A percentile compares a stretch with the other conserved stretches of the same genome.
These are phyloP conservation scores for Ogataea hybrid DNA, from an alignment of 1,139 yeast species.

Conservation along the genomic window DNA sequence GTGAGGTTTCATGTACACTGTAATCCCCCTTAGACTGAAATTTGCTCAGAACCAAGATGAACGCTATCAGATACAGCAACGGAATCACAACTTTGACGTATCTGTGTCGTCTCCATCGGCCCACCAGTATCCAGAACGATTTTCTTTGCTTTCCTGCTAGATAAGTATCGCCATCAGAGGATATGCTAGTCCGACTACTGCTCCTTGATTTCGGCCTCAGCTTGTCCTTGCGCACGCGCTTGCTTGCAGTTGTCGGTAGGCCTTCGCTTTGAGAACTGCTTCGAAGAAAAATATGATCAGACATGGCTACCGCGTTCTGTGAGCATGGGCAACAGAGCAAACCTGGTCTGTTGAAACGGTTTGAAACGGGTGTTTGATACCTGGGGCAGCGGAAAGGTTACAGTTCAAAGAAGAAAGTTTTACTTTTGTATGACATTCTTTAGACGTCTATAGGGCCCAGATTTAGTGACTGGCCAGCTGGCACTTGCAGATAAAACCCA, in stretches of 20 bases:
- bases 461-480: constrained; percentile 8
- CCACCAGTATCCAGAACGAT: constrained; percentile 11
- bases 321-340: not conserved
- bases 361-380: no score
- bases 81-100: constrained; percentile 17
- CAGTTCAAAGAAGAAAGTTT: not conserved
- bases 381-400: not conserved
- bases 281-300: not conserved
- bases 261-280: constrained; percentile 6
- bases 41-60: constrained; percentile 10
- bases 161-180: constrained; percentile 4
- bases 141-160: constrained; percentile 4
- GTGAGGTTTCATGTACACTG: not conserved
- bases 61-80: constrained; percentile 14
- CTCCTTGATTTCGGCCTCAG: constrained; percentile 14
- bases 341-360: not conserved
- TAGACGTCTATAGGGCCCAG: not conserved
- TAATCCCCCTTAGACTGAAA: not conserved
- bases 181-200: constrained; percentile 11
- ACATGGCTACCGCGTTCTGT: not conserved
- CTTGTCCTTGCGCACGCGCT: constrained; percentile 11
- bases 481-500: constrained; percentile 6
- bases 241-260: constrained; percentile 1
- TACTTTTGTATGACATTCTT: not conserved
- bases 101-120: constrained; percentile 15